A percentile compares a stretch with the other conserved stretches of the same genome.
These are phyloP conservation scores for Volvariella volvacea DNA, from an alignment of 1,284 basidiomycete genomes.

Conservation along the genomic window DNA sequence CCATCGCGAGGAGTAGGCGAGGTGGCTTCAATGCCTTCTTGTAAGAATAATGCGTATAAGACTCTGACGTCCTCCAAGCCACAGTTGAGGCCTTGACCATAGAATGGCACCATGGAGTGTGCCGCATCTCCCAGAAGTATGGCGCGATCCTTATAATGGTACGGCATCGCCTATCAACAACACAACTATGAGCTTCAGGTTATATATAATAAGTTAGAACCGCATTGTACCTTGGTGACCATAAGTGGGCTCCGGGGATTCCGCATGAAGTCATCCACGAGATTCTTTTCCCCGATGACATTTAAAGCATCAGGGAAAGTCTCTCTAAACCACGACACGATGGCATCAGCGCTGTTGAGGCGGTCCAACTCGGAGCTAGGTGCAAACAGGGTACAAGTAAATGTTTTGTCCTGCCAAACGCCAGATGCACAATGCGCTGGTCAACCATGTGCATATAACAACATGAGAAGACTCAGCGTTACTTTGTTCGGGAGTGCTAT, in stretches of 20 bases:
- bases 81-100: conserved; percentile 97
- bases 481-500: conserved; percentile 97
- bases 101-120: conserved; percentile 98
- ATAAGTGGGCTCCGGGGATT: conserved; percentile 90
- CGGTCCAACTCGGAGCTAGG: conserved; percentile 75
- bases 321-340: conserved; percentile 72
- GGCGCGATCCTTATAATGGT: conserved; percentile 85
- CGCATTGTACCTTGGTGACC: conserved; percentile 74
- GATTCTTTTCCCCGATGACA: conserved; percentile 74
- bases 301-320: conserved; percentile 86
- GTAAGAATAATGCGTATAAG: conserved; percentile 69
- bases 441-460: conserved; percentile 12
- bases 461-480: conserved; percentile 17
- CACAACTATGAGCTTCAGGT: conserved; percentile 14
- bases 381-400: conserved; percentile 91
- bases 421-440: neutral
- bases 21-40: conserved; percentile 52
- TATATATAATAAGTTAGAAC: conserved; percentile 17
- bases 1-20: conserved; percentile 25
- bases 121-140: conserved; percentile 92
- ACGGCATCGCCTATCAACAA: conserved; percentile 66
- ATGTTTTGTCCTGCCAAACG: conserved; percentile 64
- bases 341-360: conserved; percentile 52
- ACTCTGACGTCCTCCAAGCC: conserved; percentile 96
- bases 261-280: conserved; percentile 71